Conservation (phyloP, 768 basidiomycete genomes). For the Kwoniella heveanensis region DNA sequence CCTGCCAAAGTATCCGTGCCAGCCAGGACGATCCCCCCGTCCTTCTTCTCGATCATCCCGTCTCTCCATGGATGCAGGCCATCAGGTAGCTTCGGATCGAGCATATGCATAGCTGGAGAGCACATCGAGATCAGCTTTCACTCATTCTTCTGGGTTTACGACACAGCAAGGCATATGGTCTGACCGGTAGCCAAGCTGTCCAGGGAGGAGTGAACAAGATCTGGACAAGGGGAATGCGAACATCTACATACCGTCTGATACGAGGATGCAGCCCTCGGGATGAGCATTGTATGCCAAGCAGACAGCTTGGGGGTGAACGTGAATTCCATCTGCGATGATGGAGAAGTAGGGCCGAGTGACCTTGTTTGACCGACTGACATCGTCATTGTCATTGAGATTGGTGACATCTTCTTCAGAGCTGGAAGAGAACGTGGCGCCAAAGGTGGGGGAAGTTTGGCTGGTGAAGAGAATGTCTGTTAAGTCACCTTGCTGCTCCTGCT, state of each 20-base stretch:
- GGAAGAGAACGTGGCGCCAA: no score
- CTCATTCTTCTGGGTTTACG: background rate
- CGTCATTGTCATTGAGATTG: background rate
- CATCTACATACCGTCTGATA: conserved; percentile 84
- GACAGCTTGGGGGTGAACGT: conserved; percentile 87
- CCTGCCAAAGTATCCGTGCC: conserved; percentile 87
- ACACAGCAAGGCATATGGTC: no score
- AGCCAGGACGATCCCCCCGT: conserved; percentile 76
- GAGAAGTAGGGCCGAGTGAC: conserved; percentile 80
- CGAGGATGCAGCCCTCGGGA: conserved; percentile 81
- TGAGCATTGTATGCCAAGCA: conserved; percentile 81
- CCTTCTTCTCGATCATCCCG: conserved; percentile 74
- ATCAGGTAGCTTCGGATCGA: conserved; percentile 81
- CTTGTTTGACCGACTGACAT: background rate
- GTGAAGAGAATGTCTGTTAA: no score
- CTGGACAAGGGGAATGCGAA: no score
- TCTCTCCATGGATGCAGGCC: conserved; percentile 88
- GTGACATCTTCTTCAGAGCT: background rate
- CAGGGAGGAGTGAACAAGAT: no score
- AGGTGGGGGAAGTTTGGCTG: no score
- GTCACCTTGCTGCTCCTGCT: no score
- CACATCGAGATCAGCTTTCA: no score
- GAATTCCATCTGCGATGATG: conserved; percentile 86
- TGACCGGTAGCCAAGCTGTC: no score
- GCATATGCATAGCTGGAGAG: conserved; percentile 29